Conservation (phyloP, 306 rosid genomes). For the Acacia crassicarpa region DNA sequence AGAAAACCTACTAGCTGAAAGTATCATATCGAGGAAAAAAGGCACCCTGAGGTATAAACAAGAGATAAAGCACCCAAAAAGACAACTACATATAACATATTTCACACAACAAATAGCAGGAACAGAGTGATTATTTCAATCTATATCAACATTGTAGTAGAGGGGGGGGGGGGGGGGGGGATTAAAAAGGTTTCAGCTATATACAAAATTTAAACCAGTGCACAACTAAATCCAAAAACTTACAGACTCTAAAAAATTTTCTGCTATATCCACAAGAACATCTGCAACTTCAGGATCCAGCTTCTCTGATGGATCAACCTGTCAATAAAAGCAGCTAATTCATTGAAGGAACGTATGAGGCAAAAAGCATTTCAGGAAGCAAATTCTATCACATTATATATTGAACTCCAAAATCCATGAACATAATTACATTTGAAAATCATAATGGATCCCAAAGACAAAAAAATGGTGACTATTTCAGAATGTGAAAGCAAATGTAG, state of each 20-base stretch:
- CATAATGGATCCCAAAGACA: not conserved
- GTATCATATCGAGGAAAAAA: not conserved
- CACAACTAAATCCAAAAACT: conserved; percentile 41
- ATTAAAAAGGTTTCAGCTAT: not conserved
- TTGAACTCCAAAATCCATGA: not conserved
- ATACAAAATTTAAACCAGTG: conserved; percentile 5
- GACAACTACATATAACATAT: not conserved
- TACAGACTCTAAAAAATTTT: conserved; percentile 91
- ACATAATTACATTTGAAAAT: conserved; percentile 2
- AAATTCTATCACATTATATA: conserved; percentile 5
- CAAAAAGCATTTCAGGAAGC: not conserved
- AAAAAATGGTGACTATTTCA: not conserved
- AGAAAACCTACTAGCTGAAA: not conserved
- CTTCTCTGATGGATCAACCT: conserved; percentile 87
- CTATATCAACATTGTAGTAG: not conserved
- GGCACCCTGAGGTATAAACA: not conserved
- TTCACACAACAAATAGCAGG: not conserved
- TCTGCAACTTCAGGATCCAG: conserved; percentile 93
- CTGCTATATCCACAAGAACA: conserved; percentile 84
- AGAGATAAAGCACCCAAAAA: not conserved
- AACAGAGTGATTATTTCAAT: not conserved
- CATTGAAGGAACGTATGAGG: not conserved
- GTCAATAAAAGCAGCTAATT: conserved; percentile 39
- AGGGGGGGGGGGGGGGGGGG: not conserved
- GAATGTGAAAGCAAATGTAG: not conserved